Percentiles rank a stretch among this genome's conserved stretches.
These are phyloP conservation scores for Dactylellina drechsleri DNA, from an alignment of 2,329 filamentous ascomycete genomes.

Conservation along the genomic window DNA sequence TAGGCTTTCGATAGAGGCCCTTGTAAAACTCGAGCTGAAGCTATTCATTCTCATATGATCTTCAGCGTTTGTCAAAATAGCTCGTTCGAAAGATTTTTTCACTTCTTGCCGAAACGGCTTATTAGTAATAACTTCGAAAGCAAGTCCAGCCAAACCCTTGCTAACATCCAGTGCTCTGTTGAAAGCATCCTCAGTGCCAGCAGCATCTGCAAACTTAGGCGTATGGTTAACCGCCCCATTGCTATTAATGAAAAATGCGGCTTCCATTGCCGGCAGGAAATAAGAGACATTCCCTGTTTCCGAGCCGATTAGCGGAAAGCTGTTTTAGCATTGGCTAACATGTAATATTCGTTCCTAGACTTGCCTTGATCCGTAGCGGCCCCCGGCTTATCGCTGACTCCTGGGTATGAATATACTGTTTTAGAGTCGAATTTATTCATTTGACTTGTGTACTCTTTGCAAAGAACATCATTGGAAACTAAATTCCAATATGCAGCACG, in stretches of 20 bases:
- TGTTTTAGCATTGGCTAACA: background rate
- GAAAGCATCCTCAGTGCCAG: conserved; percentile 66
- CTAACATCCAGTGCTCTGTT: conserved; percentile 64
- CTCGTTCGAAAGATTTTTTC: conserved; percentile 62
- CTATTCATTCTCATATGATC: conserved; percentile 5
- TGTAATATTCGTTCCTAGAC: background rate
- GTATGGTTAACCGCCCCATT: conserved; percentile 66
- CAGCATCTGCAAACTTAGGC: conserved; percentile 66
- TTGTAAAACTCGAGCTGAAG: background rate
- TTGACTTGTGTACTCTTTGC: conserved; percentile 24
- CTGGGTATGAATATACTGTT: conserved; percentile 31
- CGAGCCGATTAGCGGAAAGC: too few relatives aligned
- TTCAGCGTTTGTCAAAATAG: conserved; percentile 4
- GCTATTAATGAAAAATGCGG: conserved; percentile 64
- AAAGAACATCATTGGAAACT: conserved; percentile 31
- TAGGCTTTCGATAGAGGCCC: conserved; percentile 10
- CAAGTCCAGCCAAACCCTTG: conserved; percentile 66
- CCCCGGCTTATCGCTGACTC: conserved; percentile 38
- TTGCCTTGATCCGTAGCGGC: conserved; percentile 49
- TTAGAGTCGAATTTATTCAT: conserved; percentile 38
- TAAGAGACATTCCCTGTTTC: conserved; percentile 65
- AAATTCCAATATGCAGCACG: conserved; percentile 32
- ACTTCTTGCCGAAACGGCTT: conserved; percentile 63
- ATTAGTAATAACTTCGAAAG: conserved; percentile 64
- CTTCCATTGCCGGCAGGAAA: conserved; percentile 61